Evolutionary conservation across 2,329 filamentous ascomycete genomes (phyloP), one percentile per base, ranked within the genome.

Genomic region (Pseudocercospora musae): DNA sequence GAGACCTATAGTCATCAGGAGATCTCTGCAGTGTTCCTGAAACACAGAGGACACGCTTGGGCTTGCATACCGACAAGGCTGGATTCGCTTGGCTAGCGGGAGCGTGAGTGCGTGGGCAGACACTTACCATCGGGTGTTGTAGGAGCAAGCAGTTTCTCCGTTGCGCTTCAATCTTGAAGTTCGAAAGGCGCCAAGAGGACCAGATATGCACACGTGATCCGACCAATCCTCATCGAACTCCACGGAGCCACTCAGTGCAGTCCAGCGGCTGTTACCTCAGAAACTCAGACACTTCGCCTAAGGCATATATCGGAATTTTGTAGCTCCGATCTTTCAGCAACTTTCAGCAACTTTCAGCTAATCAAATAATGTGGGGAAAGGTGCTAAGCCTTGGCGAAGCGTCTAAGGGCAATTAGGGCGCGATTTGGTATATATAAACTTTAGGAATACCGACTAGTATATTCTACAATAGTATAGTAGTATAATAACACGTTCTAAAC

Each of bases 41-140:
- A 40, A 15, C 15, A 40, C 15, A 9, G 37, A n/a, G 7, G 37
- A 29, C 48, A 52, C 48, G 25, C 48, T n/a, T 29, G n/a, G 53
- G 53, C 33, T 56, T 56, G 53, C 53, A 56, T 56, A 44, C 44
- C 18, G 53, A 56, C 31, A 18, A 56, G 33, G n/a, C 53, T 56
- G 11, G 60, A 62, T 50, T 31, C 31, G 40, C 58, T 59, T 59
- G 55, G 37, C 49, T 55, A 52, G 55, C 48, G 60, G 59, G 58
- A 31, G 42, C 25, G 29, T 23, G 25, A 15, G 54, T 25, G 42
- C 46, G 20, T 29, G n/a, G 25, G 58, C 29, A 55, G 25, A 15
- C 58, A 60, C 15, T 29, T 33, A n/a, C 20, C 20, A 4, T 48
- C 20, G 13, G 21, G 23, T 25, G 9, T 25, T 48, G 5, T 2